Conservation (phyloP, 163 green algal species). For the Scenedesmus sp. region DNA sequence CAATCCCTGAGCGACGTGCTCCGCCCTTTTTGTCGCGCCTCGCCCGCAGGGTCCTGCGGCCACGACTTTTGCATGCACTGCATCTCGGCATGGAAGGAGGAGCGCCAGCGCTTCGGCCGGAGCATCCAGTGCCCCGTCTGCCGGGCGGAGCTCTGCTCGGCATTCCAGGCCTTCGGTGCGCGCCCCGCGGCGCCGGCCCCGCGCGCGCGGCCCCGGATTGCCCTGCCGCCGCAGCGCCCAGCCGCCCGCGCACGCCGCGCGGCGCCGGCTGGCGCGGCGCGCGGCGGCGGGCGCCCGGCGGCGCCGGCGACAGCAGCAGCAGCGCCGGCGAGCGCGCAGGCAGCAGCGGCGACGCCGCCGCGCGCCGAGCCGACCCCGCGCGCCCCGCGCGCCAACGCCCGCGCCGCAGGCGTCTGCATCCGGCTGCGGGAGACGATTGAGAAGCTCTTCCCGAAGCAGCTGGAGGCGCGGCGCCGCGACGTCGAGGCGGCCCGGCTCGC, state of each 20-base stretch:
- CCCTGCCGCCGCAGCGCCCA: background rate
- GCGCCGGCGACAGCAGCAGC: background rate
- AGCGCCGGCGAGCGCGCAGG: background rate
- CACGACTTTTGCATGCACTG: slow-evolving; percentile 59
- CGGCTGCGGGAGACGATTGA: slow-evolving; percentile 50
- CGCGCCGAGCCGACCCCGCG: no score
- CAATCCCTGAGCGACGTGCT: no score
- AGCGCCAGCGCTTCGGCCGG: slow-evolving; percentile 36
- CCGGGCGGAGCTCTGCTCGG: slow-evolving; percentile 32
- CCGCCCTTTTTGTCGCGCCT: no score
- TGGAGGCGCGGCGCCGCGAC: slow-evolving; percentile 41
- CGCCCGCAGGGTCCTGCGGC: slow-evolving; percentile 46
- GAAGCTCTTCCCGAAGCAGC: slow-evolving; percentile 55
- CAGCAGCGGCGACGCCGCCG: background rate
- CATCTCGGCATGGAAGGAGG: slow-evolving; percentile 49
- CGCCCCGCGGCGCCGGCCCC: no score
- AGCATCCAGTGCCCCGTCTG: slow-evolving; percentile 51
- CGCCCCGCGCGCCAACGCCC: no score
- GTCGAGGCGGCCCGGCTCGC: background rate
- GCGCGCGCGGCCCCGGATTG: background rate
- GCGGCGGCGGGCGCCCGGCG: no score
- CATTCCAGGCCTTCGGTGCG: slow-evolving; percentile 50
- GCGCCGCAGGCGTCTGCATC: slow-evolving; percentile 50
- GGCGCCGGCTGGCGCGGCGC: no score
- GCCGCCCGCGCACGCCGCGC: background rate